Percentiles rank a stretch among this genome's conserved stretches.
Conservation (phyloP, 83 land plant genomes). For the Larix sibirica region DNA sequence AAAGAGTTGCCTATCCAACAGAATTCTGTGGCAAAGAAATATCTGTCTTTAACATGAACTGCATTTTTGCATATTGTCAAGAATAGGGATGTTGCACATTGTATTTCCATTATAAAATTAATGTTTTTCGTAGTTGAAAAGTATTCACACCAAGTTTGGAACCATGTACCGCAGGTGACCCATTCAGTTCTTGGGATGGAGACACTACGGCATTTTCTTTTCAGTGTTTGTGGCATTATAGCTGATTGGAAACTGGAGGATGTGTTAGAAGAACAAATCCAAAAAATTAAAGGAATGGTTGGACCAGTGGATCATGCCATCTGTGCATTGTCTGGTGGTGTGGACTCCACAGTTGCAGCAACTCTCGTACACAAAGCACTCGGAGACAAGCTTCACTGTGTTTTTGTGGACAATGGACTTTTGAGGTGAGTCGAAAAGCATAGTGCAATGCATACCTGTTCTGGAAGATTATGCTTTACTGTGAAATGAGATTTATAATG, state of each 20-base stretch:
- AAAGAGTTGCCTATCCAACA: no score
- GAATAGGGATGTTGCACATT: no score
- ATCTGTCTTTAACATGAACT: no score
- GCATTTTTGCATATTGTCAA: no score
- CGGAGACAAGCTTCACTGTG: slow-evolving; percentile 92
- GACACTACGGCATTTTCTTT: slow-evolving; percentile 67
- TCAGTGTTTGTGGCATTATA: slow-evolving; percentile 68
- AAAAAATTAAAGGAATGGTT: slow-evolving; percentile 53
- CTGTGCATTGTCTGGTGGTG: slow-evolving; percentile 96
- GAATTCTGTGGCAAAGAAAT: no score
- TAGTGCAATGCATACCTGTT: neutral
- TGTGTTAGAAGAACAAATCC: slow-evolving; percentile 78
- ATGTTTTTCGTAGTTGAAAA: no score
- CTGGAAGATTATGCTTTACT: neutral
- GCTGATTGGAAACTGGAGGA: slow-evolving; percentile 88
- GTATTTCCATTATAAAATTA: no score
- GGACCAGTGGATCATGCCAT: slow-evolving; percentile 87
- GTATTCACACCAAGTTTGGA: no score
- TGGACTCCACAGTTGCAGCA: slow-evolving; percentile 96
- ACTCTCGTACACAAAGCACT: slow-evolving; percentile 92
- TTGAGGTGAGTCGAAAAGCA: slow-evolving; percentile 51
- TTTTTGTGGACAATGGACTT: slow-evolving; percentile 96
- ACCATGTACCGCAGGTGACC: slow-evolving; percentile 62
- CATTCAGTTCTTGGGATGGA: slow-evolving; percentile 84
- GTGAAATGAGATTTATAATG: no score